These are phyloP conservation scores for Solanum aculeatissimum DNA, from an alignment of 305 asterid genomes.

Conservation along the genomic window DNA sequence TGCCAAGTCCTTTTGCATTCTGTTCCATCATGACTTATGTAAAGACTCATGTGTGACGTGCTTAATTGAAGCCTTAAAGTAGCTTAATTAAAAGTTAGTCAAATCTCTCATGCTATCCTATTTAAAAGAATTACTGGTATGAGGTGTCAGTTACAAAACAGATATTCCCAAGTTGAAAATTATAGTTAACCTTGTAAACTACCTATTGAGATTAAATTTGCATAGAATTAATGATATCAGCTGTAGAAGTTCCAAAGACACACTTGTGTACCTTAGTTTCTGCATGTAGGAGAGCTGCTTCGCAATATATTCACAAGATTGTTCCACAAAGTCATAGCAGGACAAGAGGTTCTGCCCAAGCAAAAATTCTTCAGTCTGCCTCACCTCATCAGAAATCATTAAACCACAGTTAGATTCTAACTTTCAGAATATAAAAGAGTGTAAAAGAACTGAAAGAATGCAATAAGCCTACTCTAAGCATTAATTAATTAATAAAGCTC, in stretches of 20 bases:
- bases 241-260: background rate
- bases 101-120: background rate
- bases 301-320: constrained; percentile 45
- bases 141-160: background rate
- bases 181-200: background rate
- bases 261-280: constrained; percentile 57
- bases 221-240: background rate
- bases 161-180: background rate
- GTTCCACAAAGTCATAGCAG: constrained; percentile 67
- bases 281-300: constrained; percentile 79
- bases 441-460: background rate
- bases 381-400: constrained; percentile 14
- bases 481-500: background rate
- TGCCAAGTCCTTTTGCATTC: background rate
- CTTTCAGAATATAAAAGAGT: background rate
- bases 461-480: background rate
- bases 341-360: constrained; percentile 62
- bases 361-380: constrained; percentile 84
- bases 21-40: background rate
- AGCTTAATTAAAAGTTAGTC: background rate
- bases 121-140: background rate
- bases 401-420: background rate
- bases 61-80: background rate
- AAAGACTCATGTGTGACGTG: background rate
- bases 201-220: background rate